Evolutionary conservation across 345 rosid species (phyloP), one percentile per base, ranked within the genome.

Genomic region (Mallotus nudiflorus): DNA sequence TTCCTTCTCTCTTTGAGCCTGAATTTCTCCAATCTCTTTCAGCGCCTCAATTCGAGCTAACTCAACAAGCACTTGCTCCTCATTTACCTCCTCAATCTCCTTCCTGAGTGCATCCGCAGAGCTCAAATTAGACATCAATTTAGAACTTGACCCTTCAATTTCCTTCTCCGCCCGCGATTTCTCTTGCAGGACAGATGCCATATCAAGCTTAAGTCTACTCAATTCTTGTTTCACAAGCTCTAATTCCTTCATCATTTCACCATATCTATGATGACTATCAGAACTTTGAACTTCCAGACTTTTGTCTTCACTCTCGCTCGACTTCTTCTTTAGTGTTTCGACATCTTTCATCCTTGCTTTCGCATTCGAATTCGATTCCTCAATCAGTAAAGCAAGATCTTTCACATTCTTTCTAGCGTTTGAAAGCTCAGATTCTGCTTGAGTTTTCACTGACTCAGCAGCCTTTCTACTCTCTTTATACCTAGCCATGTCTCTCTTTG

Each of bases 61-160:
- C 80, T 95, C 97, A 70, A 82, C 90, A 14, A 89, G 71, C 76
- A 95, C 87, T 71, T 82, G 90, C 65, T 95, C 97, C 73, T 92
- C 99, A 14, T 87, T 86, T 9, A 78, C 88, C 68, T 73, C 88
- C 60, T 87, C 97, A 2, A 87, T 88, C 75, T 92, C 85, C 78
- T 78, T 79, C 86, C 78, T 85, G 18, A 92, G 84, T 6, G 63
- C 82, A 52, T 85, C 88, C 0, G 61, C 72, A 45, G 80, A 70
- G 62, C 57, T 75, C 70, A 68, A 45, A 62, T 81, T 68, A n/a
- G 83, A 73, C 74, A 57, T 62, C 28, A 57, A 28, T 68, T 73
- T 81, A 31, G 42, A 61, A 57, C 52, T 72, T 0, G 80, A 83
- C 10, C 75, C 75, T 70, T 78, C 76, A 2, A 74, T 53, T 54